phyloP scores from a whole-genome alignment of 75 land plant species.

The Sequoia sempervirens region DNA sequence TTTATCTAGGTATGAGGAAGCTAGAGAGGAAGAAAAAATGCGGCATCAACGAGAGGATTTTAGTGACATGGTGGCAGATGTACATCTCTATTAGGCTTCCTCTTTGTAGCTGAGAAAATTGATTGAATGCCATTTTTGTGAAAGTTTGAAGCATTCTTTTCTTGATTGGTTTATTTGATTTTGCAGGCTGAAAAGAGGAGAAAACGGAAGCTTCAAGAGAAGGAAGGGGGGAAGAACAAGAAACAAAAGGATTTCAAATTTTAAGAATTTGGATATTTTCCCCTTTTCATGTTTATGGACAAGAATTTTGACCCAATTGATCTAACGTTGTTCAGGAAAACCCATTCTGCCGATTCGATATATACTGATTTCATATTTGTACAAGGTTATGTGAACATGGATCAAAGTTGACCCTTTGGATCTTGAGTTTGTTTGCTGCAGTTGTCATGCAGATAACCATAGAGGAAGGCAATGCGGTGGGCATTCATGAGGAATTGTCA shows the following conservation, averaged over 20 bases:
- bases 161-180: constrained; percentile 3
- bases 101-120: background rate
- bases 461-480: background rate
- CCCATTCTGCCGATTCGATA: background rate
- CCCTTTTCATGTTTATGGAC: background rate
- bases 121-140: background rate
- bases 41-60: constrained; percentile 89
- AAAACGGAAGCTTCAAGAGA: constrained; percentile 91
- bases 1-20: constrained; percentile 81
- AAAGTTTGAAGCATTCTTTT: background rate
- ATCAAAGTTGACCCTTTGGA: background rate
- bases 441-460: background rate
- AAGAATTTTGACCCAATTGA: background rate
- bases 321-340: background rate
- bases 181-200: constrained; percentile 84
- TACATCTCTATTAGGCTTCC: constrained; percentile 12
- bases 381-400: background rate
- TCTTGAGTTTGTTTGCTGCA: constrained; percentile 3
- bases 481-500: background rate
- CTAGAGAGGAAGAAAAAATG: constrained; percentile 84
- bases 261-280: constrained; percentile 16
- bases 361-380: background rate
- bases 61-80: constrained; percentile 99
- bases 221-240: constrained; percentile 69
- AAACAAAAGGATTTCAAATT: constrained; percentile 97